Evolutionary conservation across 768 basidiomycete genomes (phyloP), one percentile per base, ranked within the genome.

Genomic region (Dentipellis fragilis): DNA sequence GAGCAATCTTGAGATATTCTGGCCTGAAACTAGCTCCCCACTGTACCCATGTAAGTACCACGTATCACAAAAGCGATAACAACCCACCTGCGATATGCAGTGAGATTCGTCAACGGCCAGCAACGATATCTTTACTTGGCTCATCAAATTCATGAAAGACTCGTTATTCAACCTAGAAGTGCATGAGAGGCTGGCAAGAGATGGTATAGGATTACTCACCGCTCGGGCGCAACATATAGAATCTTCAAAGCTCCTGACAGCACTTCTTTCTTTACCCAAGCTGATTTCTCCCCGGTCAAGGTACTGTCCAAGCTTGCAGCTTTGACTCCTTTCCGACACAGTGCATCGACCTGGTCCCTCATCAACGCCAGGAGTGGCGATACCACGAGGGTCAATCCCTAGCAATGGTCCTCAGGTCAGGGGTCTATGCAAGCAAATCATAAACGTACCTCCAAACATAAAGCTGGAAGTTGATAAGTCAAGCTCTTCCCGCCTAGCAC

Each of bases 91-190:
- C 0, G 73, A 74, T 36, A 75, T 72, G 59, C 77, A 77, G 54
- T 78, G 76, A 1, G 75, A 73, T 59, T 78, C 76, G 51, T 79
- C 77, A 0, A 80, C 72, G 0, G 79, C 77, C 1, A 79, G 66
- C 0, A 80, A 65, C 1, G 75, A 71, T 10, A 79, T 73, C 40
- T 68, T 69, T 36, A 75, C 71, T 10, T 65, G 62, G 8, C 61
- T 57, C 68, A 80, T 75, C 70, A 79, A 66, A n/a, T 70, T 57
- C 10, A 73, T 58, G 62, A 76, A 73, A 0, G 67, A 59, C 59
- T 77, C 76, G 58, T 76, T 77, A 62, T 75, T 76, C 23, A 77
- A 62, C 49, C 75, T 74, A 50, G 9, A 9, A 46, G 10, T 16
- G 49, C 23, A 47, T n/a, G 17, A 10, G 37, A 39, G 14, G 14